These are phyloP conservation scores for Fusarium liriodendri DNA, from an alignment of 2,329 filamentous ascomycete genomes.

Conservation along the genomic window DNA sequence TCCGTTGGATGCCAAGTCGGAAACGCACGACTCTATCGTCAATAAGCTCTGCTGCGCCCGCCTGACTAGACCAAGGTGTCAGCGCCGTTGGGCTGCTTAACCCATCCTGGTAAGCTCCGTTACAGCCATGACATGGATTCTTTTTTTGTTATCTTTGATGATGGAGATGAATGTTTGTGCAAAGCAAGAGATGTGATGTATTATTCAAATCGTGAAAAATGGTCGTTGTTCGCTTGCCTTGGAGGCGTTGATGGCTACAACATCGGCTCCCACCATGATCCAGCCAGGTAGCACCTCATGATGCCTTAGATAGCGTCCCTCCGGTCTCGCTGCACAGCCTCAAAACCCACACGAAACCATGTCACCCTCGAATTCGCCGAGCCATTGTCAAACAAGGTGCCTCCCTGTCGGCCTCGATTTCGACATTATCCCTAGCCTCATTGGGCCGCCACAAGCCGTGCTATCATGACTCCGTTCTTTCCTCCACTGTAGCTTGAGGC, in stretches of 20 bases:
- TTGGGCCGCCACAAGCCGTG: background rate
- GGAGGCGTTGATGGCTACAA: background rate
- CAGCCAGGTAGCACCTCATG: background rate
- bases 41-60: constrained; percentile 45
- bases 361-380: background rate
- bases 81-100: constrained; percentile 5
- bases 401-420: background rate
- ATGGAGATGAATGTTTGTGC: background rate
- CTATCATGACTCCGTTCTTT: background rate
- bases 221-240: background rate
- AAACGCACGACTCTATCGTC: constrained; percentile 37
- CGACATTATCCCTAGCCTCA: background rate
- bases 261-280: background rate
- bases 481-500: background rate
- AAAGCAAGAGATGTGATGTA: background rate
- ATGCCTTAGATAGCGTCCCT: background rate
- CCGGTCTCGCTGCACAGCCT: constrained; percentile 1
- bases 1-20: constrained; percentile 37
- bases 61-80: constrained; percentile 13
- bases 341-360: background rate
- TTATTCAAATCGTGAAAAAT: background rate
- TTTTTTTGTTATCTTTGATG: background rate
- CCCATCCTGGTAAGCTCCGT: constrained; percentile 9
- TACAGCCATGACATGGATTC: background rate
- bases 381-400: background rate